phyloP scores from a whole-genome alignment of 768 basidiomycete species.

The Hericium erinaceus region DNA sequence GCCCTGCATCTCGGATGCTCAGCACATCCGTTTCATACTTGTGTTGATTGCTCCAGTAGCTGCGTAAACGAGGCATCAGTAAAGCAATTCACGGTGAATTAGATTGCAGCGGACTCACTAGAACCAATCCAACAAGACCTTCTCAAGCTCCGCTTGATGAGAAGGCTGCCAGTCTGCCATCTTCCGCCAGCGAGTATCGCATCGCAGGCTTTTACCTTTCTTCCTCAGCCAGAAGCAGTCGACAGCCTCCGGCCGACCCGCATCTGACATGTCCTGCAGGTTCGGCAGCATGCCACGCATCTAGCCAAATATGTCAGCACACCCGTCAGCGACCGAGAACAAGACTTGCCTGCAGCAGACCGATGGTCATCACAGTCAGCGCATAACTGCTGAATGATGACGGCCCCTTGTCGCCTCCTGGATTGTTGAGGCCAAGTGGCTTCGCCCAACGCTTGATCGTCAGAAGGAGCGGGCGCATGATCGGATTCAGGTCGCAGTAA shows the following conservation, averaged over 20 bases:
- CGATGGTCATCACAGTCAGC: constrained; percentile 50
- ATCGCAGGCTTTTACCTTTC: constrained; percentile 3
- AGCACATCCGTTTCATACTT: constrained; percentile 23
- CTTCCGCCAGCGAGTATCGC: constrained; percentile 9
- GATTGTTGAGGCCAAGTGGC: constrained; percentile 39
- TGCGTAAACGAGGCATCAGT: background rate
- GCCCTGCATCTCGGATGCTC: constrained; percentile 34
- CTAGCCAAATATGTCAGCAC: constrained; percentile 21
- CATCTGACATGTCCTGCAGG: constrained; percentile 32
- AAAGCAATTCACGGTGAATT: background rate
- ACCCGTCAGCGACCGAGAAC: too few species aligned
- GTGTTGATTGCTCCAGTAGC: constrained; percentile 38
- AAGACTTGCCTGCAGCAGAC: constrained; percentile 43
- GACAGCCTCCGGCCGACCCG: constrained; percentile 4
- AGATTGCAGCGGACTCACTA: background rate
- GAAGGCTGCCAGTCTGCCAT: constrained; percentile 2
- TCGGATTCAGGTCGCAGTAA: constrained; percentile 40
- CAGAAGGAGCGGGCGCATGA: constrained; percentile 34
- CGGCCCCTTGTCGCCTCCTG: constrained; percentile 16
- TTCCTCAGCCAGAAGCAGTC: constrained; percentile 26
- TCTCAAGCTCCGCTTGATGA: constrained; percentile 1
- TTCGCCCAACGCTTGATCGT: constrained; percentile 55
- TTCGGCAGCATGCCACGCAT: constrained; percentile 37
- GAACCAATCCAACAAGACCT: constrained; percentile 5
- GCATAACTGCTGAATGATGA: constrained; percentile 55